Evolutionary conservation across 768 basidiomycete genomes (phyloP), one percentile per base, ranked within the genome.

Genomic region (Dentipellis sp.): DNA sequence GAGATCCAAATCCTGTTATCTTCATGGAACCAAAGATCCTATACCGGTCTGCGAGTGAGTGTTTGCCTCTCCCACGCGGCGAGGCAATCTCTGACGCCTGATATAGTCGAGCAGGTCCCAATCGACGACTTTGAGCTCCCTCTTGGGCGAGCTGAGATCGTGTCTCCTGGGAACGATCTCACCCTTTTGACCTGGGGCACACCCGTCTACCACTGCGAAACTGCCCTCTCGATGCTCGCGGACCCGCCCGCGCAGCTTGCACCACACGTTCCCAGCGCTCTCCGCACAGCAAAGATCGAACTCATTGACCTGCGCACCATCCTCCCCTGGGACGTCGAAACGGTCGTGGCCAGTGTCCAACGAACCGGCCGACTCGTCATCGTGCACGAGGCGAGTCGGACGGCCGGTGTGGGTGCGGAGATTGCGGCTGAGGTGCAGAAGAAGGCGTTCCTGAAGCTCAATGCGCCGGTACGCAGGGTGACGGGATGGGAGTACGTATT

Each of bases 11-110:
- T 64, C 94, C 94, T 0, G 89, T 93, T 12, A 82, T 97, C 46
- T 91, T 97, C 69, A 91, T 97, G 85, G 94, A 97, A 68, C 94
- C 94, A 47, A 86, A 97, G 73, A 80, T 95, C 56, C 73, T 97
- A 12, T 97, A 97, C 67, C 85, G 94, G 51, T 94, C 93, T 47
- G 82, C 94, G 64, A 81, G 88, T 88, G 62, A 19, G 63, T 54
- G 4, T 9, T 56, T 54, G 14, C 49, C 12, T 10, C 9, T 21
- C 11, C 23, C 8, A 14, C 38, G 12, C 1, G 10, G 12, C 9
- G 19, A 50, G 14, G 54, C 40, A 10, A 22, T 53, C 46, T 46
- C 58, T 40, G 19, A n/a, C 17, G 17, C 10, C 11, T 11, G 5
- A 50, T 29, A 22, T 60, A 87, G 86, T 94, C 39, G 94, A 97